These are phyloP conservation scores for Wickerhamiella brachini DNA, from an alignment of 805 yeast genomes.

Conservation along the genomic window DNA sequence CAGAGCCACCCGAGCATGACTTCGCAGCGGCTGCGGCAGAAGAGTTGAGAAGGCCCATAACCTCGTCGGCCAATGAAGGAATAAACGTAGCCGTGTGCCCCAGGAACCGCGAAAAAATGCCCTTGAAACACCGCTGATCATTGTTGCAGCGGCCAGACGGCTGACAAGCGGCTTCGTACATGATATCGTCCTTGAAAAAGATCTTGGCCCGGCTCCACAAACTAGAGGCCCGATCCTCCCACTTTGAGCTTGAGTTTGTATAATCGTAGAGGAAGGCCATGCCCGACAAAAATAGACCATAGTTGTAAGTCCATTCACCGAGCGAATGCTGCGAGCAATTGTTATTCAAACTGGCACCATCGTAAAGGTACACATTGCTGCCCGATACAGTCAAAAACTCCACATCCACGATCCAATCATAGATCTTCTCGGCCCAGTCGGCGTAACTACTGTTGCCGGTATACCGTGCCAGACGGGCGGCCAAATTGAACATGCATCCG, in stretches of 20 bases:
- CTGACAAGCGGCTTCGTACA: constrained; percentile 67
- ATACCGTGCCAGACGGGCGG: constrained; percentile 72
- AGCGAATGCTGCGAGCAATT: constrained; percentile 37
- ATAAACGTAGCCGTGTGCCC: constrained; percentile 50
- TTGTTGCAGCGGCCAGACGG: constrained; percentile 41
- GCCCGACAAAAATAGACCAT: constrained; percentile 56
- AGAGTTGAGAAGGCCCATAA: constrained; percentile 33
- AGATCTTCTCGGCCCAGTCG: constrained; percentile 60
- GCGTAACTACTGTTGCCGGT: constrained; percentile 56
- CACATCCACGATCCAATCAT: constrained; percentile 54
- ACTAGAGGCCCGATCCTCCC: constrained; percentile 42
- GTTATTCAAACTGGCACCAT: constrained; percentile 44
- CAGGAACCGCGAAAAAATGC: constrained; percentile 49
- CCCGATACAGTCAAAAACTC: constrained; percentile 28
- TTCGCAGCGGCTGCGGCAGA: constrained; percentile 61
- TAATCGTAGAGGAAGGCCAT: constrained; percentile 53
- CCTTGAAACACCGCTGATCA: constrained; percentile 67
- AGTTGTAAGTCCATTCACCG: constrained; percentile 64
- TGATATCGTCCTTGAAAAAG: constrained; percentile 40
- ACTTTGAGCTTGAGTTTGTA: constrained; percentile 39
- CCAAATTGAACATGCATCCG: constrained; percentile 66
- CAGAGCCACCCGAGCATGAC: constrained; percentile 69
- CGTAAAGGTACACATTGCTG: constrained; percentile 36
- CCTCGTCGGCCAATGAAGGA: constrained; percentile 37
- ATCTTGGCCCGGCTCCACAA: constrained; percentile 34